These are phyloP conservation scores for Rosa lucieae DNA, from an alignment of 306 rosid species.

Conservation along the genomic window DNA sequence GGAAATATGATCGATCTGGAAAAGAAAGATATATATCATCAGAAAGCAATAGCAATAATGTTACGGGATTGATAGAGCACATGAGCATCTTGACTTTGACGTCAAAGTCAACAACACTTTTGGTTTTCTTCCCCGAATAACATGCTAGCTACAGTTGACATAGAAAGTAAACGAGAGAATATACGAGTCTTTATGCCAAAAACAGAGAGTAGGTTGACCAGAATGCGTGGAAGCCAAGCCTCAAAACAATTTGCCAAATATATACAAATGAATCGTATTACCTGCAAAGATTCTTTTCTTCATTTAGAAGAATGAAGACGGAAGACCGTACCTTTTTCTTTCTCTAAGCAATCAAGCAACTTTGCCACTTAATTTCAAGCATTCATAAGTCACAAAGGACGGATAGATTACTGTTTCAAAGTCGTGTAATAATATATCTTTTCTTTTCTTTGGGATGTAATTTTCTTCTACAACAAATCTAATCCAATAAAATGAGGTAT, in stretches of 20 bases:
- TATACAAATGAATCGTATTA: background rate
- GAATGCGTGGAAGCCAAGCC: background rate
- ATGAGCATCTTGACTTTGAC: conserved; percentile 2
- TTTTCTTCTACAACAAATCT: background rate
- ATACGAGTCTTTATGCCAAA: background rate
- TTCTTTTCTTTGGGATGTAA: background rate
- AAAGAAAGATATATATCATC: background rate
- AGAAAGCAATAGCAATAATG: background rate
- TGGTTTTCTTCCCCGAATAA: background rate
- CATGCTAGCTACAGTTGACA: background rate
- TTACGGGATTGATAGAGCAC: background rate
- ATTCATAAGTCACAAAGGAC: background rate
- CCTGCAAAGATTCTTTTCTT: background rate
- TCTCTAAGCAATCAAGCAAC: background rate
- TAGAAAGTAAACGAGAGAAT: background rate
- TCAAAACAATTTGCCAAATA: background rate
- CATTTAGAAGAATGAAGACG: background rate
- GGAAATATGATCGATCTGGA: background rate
- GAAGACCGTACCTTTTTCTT: background rate
- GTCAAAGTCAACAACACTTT: conserved; percentile 15
- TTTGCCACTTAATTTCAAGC: background rate
- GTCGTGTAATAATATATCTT: background rate
- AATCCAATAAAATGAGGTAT: too few relatives aligned
- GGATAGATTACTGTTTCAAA: background rate
- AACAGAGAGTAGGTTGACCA: background rate